Percentiles rank a stretch among this genome's conserved stretches.
phyloP scores from a whole-genome alignment of 164 flowering plant species.

The Echeveria elegans region DNA sequence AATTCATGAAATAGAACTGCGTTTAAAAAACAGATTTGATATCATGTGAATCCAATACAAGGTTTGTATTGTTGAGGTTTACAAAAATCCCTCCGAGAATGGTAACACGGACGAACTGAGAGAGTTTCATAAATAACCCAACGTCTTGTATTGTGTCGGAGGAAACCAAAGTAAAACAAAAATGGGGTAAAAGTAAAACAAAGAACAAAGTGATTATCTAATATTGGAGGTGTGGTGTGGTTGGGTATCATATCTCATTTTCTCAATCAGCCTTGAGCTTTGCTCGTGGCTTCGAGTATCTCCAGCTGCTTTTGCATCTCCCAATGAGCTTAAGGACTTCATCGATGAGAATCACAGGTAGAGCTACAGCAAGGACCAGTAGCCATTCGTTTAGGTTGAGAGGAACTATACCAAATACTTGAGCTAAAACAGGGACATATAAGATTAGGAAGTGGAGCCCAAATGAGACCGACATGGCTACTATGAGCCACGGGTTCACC shows the following conservation, averaged over 20 bases:
- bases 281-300: slow-evolving; percentile 4
- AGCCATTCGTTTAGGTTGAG: slow-evolving; percentile 80
- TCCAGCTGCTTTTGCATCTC: slow-evolving; percentile 32
- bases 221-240: not conserved
- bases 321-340: slow-evolving; percentile 69
- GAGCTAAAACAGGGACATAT: slow-evolving; percentile 74
- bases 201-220: not conserved
- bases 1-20: too few species aligned
- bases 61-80: too few species aligned
- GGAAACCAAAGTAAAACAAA: too few species aligned
- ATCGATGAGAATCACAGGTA: slow-evolving; percentile 68
- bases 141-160: too few species aligned
- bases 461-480: slow-evolving; percentile 78
- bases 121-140: too few species aligned
- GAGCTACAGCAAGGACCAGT: slow-evolving; percentile 52
- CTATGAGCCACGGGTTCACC: slow-evolving; percentile 75
- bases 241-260: not conserved
- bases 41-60: too few species aligned
- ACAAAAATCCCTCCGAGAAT: too few species aligned
- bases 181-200: not conserved
- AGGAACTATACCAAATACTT: slow-evolving; percentile 79
- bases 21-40: too few species aligned
- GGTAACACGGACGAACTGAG: too few species aligned
- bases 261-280: slow-evolving; percentile 2
- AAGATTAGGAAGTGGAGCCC: slow-evolving; percentile 74